phyloP scores from a whole-genome alignment of 2,329 filamentous ascomycete genomes.

The Cylindrodendrum hubeiense region DNA sequence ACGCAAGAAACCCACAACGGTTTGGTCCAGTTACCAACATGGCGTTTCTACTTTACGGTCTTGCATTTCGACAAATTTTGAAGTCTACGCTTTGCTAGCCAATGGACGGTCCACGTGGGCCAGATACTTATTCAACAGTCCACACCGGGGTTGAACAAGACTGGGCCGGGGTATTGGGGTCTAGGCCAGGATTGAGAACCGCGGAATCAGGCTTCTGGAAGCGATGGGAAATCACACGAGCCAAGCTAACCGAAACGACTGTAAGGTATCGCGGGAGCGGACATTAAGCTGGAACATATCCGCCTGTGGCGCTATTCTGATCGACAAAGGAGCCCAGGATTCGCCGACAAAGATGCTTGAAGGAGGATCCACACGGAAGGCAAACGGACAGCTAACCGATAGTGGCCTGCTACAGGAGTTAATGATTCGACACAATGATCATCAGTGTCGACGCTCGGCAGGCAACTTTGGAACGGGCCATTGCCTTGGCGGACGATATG shows the following conservation, averaged over 20 bases:
- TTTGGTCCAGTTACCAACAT: neutral
- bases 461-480: neutral
- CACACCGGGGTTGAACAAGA: neutral
- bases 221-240: constrained; percentile 2
- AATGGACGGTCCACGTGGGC: constrained; percentile 17
- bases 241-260: neutral
- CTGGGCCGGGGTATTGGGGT: neutral
- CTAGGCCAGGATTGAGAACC: neutral
- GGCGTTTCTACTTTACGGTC: neutral
- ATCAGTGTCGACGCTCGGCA: neutral
- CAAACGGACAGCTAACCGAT: neutral
- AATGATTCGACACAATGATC: neutral
- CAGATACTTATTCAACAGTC: neutral
- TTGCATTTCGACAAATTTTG: neutral
- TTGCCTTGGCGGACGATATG: neutral
- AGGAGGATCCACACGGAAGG: too few species aligned
- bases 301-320: neutral
- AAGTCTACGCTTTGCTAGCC: neutral
- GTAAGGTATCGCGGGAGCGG: neutral
- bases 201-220: neutral
- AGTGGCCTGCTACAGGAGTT: neutral
- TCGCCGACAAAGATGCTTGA: neutral
- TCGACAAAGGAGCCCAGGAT: neutral
- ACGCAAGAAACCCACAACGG: neutral
- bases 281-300: neutral